A percentile compares a stretch with the other conserved stretches of the same genome.
phyloP scores from a whole-genome alignment of 208 protist species.

The Wallacemonas sp. region DNA sequence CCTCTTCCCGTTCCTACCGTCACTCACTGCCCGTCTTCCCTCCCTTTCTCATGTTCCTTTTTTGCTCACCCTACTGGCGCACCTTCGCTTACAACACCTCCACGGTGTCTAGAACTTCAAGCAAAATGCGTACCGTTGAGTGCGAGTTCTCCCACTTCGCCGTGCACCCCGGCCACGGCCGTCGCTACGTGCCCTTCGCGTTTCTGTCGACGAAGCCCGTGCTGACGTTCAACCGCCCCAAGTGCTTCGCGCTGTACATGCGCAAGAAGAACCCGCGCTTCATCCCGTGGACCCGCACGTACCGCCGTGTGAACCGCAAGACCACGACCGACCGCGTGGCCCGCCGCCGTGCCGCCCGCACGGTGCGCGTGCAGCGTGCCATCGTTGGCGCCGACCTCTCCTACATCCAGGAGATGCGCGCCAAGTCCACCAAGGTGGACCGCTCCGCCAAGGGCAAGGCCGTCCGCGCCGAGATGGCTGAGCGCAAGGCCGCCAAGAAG shows the following conservation, averaged over 20 bases:
- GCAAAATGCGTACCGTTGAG: slow-evolving; percentile 84
- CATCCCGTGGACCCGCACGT: slow-evolving; percentile 91
- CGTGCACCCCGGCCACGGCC: slow-evolving; percentile 93
- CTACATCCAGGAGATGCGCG: slow-evolving; percentile 88
- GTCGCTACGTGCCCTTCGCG: slow-evolving; percentile 91
- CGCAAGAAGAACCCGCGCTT: slow-evolving; percentile 95
- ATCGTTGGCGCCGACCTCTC: slow-evolving; percentile 88
- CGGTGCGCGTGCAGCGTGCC: slow-evolving; percentile 73
- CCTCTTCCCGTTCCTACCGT: no score
- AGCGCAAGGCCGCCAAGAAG: slow-evolving; percentile 92
- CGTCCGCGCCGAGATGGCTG: slow-evolving; percentile 84
- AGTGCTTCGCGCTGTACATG: slow-evolving; percentile 92
- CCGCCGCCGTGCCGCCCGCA: slow-evolving; percentile 77
- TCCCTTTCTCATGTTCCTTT: neutral
- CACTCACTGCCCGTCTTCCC: no score
- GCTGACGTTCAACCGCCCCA: slow-evolving; percentile 89
- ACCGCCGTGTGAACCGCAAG: slow-evolving; percentile 93
- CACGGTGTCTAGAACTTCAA: slow-evolving; percentile 10
- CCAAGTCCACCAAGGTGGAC: slow-evolving; percentile 60
- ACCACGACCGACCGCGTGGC: slow-evolving; percentile 79
- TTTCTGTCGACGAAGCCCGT: slow-evolving; percentile 94
- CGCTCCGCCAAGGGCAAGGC: slow-evolving; percentile 89
- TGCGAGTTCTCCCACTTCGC: slow-evolving; percentile 93
- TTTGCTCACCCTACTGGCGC: no score
- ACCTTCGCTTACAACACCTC: no score